phyloP scores from a whole-genome alignment of 176 grass and related monocot genomes.

The Aegilops longissima region DNA sequence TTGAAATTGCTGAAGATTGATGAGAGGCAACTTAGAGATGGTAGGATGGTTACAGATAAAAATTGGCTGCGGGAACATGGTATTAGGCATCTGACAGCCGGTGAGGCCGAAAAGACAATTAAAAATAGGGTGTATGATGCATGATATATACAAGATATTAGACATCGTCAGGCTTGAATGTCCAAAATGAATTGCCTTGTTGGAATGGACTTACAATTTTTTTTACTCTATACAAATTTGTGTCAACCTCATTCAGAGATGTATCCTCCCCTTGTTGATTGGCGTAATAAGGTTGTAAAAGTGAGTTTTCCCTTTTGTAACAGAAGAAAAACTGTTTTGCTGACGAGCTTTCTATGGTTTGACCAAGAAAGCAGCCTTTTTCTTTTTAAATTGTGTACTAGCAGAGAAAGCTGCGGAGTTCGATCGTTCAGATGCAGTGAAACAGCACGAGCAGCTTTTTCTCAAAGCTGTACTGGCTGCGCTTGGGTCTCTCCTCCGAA shows the following conservation, averaged over 20 bases:
- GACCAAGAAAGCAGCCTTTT: constrained; percentile 37
- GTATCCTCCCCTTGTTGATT: constrained; percentile 3
- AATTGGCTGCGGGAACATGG: constrained; percentile 52
- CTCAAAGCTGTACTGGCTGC: neutral
- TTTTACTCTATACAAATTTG: constrained; percentile 15
- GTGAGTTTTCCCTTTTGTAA: neutral
- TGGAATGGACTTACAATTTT: neutral
- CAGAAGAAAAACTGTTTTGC: neutral
- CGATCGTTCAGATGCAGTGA: neutral
- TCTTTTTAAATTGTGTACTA: too few relatives aligned
- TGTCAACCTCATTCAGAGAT: constrained; percentile 5
- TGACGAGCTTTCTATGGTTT: neutral
- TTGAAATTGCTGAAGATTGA: constrained; percentile 59
- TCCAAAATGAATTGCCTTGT: neutral
- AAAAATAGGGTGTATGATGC: constrained; percentile 43
- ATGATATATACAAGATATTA: constrained; percentile 18
- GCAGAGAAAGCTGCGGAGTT: neutral
- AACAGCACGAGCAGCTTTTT: constrained; percentile 24
- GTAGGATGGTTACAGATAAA: constrained; percentile 31
- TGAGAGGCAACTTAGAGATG: constrained; percentile 41
- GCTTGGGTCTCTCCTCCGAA: neutral
- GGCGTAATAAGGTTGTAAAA: neutral
- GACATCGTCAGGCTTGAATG: neutral
- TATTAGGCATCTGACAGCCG: constrained; percentile 57
- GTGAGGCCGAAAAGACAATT: constrained; percentile 60